phyloP scores from a whole-genome alignment of 106 monocot species.

The Iris macrosiphon region DNA sequence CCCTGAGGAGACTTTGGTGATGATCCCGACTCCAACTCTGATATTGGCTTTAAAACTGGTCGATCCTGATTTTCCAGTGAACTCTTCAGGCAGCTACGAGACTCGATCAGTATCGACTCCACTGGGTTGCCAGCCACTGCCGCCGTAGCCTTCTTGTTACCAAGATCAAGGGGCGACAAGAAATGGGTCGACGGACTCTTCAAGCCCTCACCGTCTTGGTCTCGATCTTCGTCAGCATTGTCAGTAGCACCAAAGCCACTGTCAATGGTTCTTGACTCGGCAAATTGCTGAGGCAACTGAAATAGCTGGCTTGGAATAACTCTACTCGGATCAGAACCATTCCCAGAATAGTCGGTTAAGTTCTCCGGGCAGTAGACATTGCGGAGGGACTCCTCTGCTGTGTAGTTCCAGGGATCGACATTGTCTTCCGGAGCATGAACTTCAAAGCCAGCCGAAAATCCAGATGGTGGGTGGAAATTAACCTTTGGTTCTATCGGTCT shows the following conservation, averaged over 20 bases:
- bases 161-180: constrained; percentile 20
- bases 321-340: constrained; percentile 6
- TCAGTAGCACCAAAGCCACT: background rate
- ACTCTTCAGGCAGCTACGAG: constrained; percentile 20
- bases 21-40: background rate
- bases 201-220: constrained; percentile 6
- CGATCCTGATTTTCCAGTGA: background rate
- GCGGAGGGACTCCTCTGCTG: constrained; percentile 21
- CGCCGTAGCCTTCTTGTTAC: constrained; percentile 21
- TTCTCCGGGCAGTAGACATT: constrained; percentile 38
- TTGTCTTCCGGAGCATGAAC: constrained; percentile 19
- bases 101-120: constrained; percentile 23
- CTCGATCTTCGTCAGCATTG: background rate
- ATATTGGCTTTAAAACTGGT: background rate
- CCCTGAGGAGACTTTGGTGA: constrained; percentile 1
- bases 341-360: constrained; percentile 35
- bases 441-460: background rate
- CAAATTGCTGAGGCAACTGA: constrained; percentile 15
- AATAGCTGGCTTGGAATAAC: constrained; percentile 4
- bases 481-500: background rate
- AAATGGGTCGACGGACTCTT: constrained; percentile 42
- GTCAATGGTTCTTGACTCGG: background rate
- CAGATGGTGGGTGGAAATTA: background rate
- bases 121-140: constrained; percentile 12
- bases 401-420: constrained; percentile 40